Percentiles rank a stretch among this genome's conserved stretches.
Evolutionary conservation across 768 basidiomycete species (phyloP).

Genomic region (Rubroboletus pulcherrimus): DNA sequence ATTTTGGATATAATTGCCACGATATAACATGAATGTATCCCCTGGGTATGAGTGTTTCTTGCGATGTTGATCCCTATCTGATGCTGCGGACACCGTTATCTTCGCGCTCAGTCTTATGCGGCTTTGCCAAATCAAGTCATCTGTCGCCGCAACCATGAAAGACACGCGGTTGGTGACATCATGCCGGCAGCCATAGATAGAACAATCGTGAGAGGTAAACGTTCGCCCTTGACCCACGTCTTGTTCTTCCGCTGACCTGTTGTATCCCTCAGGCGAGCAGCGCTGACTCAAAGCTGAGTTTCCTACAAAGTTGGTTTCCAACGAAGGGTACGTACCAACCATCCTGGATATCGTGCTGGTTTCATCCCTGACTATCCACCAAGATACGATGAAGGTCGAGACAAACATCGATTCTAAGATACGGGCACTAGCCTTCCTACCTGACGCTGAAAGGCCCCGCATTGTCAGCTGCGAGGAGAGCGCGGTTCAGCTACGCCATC

Average conservation of each 20-base stretch:
- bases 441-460: neutral
- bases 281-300: neutral
- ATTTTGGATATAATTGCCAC: neutral
- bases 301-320: neutral
- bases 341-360: neutral
- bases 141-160: neutral
- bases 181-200: neutral
- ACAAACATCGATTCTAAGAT: slow-evolving; percentile 9
- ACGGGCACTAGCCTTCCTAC: slow-evolving; percentile 10
- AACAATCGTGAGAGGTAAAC: neutral
- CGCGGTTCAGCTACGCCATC: slow-evolving; percentile 6
- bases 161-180: neutral
- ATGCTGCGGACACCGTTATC: neutral
- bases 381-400: neutral
- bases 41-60: neutral
- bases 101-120: neutral
- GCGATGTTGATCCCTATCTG: neutral
- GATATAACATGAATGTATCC: neutral
- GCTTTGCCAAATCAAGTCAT: neutral
- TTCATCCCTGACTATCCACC: neutral
- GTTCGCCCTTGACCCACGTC: neutral
- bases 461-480: slow-evolving; percentile 14
- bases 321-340: neutral
- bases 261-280: neutral
- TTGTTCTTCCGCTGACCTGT: neutral